phyloP scores from a whole-genome alignment of 225 moss, liverwort and hornwort genomes.

The Pseudisothecium myosuroides region DNA sequence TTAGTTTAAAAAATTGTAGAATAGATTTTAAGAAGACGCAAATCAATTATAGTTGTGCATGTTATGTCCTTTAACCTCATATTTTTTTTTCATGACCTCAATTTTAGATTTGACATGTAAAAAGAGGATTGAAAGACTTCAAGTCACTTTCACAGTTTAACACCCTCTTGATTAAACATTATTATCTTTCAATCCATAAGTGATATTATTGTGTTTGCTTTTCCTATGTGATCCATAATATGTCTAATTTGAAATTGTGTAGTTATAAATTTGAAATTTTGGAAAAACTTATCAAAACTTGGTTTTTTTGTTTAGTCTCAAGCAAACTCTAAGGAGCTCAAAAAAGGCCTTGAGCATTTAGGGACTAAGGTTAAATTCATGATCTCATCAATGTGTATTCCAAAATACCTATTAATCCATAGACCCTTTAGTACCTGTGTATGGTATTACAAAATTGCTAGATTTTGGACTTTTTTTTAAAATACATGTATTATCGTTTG shows the following conservation, averaged over 20 bases:
- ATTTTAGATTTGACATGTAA: not conserved
- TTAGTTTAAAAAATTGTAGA: not conserved
- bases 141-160: not conserved
- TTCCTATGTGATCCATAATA: rapidly evolving
- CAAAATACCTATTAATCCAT: too few relatives aligned
- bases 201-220: not conserved
- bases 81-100: not conserved
- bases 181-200: not conserved
- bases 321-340: not conserved
- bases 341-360: not conserved
- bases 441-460: not conserved
- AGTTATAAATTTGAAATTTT: not conserved
- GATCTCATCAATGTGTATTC: too few relatives aligned
- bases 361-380: not conserved
- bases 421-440: too few relatives aligned
- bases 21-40: not conserved
- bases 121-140: not conserved
- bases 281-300: not conserved
- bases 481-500: not conserved
- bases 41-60: not conserved
- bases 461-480: not conserved
- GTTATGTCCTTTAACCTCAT: not conserved
- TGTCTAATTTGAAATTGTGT: not conserved
- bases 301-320: not conserved
- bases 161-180: not conserved